A percentile compares a stretch with the other conserved stretches of the same genome.
These are phyloP conservation scores for Aspergillus versicolor DNA, from an alignment of 2,329 filamentous ascomycete genomes.

Conservation along the genomic window DNA sequence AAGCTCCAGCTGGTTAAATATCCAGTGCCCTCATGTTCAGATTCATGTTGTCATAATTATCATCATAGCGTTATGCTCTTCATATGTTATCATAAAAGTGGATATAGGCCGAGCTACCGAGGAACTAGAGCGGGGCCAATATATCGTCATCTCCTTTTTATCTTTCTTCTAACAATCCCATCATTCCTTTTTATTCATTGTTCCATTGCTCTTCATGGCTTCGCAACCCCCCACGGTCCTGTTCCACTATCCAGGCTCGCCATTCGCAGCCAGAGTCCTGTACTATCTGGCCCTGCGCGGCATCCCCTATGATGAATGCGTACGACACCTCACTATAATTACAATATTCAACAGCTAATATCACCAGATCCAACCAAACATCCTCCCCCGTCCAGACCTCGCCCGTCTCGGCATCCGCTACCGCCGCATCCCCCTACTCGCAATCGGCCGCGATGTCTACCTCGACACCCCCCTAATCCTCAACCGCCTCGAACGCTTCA, in stretches of 20 bases:
- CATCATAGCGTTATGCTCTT: too few relatives aligned
- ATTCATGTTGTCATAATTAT: too few relatives aligned
- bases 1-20: too few relatives aligned
- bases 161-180: too few relatives aligned
- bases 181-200: too few relatives aligned
- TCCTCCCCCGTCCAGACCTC: conserved; percentile 3
- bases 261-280: conserved; percentile 2
- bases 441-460: conserved; percentile 7
- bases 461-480: conserved; percentile 8
- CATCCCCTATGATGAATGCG: conserved; percentile 9
- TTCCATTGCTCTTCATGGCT: neutral
- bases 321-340: neutral
- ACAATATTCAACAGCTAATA: neutral
- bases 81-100: too few relatives aligned
- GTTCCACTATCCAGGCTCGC: conserved; percentile 5
- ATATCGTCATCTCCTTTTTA: too few relatives aligned
- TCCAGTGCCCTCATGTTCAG: too few relatives aligned
- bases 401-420: conserved; percentile 5
- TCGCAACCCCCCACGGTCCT: neutral
- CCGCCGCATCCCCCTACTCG: conserved; percentile 5
- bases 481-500: neutral
- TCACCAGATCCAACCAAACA: conserved; percentile 5
- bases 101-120: too few relatives aligned
- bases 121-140: too few relatives aligned
- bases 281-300: conserved; percentile 6